Evolutionary conservation across 1,284 basidiomycete species (phyloP).

Genomic region (Vanrija sp.): DNA sequence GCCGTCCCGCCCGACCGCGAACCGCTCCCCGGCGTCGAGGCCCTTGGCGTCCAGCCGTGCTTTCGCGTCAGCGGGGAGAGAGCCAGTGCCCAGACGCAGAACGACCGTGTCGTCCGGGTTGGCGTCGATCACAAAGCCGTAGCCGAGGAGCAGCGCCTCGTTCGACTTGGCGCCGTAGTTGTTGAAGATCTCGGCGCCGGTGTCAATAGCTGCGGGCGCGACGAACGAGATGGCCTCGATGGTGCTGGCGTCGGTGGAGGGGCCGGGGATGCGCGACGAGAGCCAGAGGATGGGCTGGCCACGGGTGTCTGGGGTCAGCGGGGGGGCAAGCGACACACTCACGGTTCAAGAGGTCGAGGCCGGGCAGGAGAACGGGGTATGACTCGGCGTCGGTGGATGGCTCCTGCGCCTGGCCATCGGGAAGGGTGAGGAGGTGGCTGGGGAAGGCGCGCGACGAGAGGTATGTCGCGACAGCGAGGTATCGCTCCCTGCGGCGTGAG

Average conservation of each 20-base stretch:
- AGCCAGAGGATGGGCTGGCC: conserved; percentile 74
- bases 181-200: conserved; percentile 70
- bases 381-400: conserved; percentile 48
- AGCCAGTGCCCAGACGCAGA: conserved; percentile 62
- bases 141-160: conserved; percentile 78
- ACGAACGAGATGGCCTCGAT: conserved; percentile 30
- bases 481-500: conserved; percentile 60
- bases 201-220: conserved; percentile 37
- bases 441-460: conserved; percentile 84
- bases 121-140: conserved; percentile 70
- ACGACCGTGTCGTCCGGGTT: conserved; percentile 82
- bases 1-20: conserved; percentile 62
- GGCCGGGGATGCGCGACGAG: conserved; percentile 51
- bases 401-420: conserved; percentile 11
- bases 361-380: conserved; percentile 76
- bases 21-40: conserved; percentile 50
- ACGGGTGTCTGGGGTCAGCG: conserved; percentile 49
- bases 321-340: background rate
- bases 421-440: conserved; percentile 64
- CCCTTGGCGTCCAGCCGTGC: conserved; percentile 24
- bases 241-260: conserved; percentile 11
- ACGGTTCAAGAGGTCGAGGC: conserved; percentile 80
- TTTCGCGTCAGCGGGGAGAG: conserved; percentile 7
- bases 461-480: conserved; percentile 66
- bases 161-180: conserved; percentile 65